Conservation (phyloP, 2,329 filamentous ascomycete genomes). For the Neophaeococcomyces aloes region DNA sequence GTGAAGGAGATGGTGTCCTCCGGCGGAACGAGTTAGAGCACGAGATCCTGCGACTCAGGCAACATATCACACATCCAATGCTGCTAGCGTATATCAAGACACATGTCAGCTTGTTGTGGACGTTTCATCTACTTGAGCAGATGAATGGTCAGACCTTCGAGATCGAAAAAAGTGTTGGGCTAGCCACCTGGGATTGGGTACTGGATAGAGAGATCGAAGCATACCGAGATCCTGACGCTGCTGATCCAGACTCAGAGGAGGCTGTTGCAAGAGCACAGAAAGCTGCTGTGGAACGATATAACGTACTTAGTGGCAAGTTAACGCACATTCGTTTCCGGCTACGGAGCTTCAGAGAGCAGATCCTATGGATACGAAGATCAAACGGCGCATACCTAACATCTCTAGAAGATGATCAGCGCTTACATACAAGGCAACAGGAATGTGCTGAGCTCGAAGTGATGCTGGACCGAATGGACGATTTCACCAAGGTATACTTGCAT, state of each 20-base stretch:
- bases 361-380: conserved; percentile 15
- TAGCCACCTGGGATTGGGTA: conserved; percentile 18
- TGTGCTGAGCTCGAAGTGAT: conserved; percentile 12
- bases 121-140: conserved; percentile 16
- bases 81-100: conserved; percentile 18
- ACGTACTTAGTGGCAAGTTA: conserved; percentile 14
- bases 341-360: conserved; percentile 15
- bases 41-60: conserved; percentile 13
- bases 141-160: conserved; percentile 17
- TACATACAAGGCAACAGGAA: conserved; percentile 8
- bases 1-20: conserved; percentile 16
- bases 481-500: conserved; percentile 14
- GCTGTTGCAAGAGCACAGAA: conserved; percentile 9
- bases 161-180: conserved; percentile 16
- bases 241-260: background rate
- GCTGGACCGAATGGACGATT: conserved; percentile 16
- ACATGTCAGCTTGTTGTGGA: conserved; percentile 14
- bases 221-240: conserved; percentile 1
- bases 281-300: conserved; percentile 14
- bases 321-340: conserved; percentile 18
- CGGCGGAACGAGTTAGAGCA: conserved; percentile 13
- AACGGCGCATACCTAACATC: conserved; percentile 11
- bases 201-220: conserved; percentile 12
- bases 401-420: conserved; percentile 1
- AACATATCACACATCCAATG: conserved; percentile 17